Conservation (phyloP, 257 asterid species). For the Ehretia macrophylla region DNA sequence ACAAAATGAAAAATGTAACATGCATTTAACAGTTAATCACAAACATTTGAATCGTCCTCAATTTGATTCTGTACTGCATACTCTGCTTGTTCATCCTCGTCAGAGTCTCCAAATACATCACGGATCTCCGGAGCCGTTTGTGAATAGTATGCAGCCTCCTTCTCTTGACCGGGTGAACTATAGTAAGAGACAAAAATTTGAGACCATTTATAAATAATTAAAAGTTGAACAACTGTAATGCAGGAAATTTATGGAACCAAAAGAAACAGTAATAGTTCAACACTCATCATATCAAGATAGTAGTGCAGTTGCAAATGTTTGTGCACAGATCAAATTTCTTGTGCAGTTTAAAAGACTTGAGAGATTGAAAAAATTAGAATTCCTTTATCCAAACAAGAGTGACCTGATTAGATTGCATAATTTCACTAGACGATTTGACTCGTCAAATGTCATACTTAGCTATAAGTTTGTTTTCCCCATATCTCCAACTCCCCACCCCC, state of each 20-base stretch:
- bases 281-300: too few relatives aligned
- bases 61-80: constrained; percentile 45
- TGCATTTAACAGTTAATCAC: constrained; percentile 21
- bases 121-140: constrained; percentile 85
- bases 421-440: too few relatives aligned
- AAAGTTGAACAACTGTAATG: neutral
- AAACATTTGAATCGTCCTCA: constrained; percentile 51
- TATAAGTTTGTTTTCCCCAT: too few relatives aligned
- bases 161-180: constrained; percentile 56
- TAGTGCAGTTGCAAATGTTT: neutral
- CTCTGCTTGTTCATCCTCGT: constrained; percentile 69
- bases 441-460: too few relatives aligned
- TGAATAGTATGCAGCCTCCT: constrained; percentile 51
- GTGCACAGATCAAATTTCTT: too few relatives aligned
- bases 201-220: neutral
- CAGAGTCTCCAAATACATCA: constrained; percentile 88
- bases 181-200: constrained; percentile 20
- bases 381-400: too few relatives aligned
- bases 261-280: too few relatives aligned
- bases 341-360: too few relatives aligned
- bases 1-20: constrained; percentile 10
- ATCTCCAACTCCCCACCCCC: too few relatives aligned
- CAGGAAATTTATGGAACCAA: neutral
- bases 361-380: too few relatives aligned
- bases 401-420: too few relatives aligned